Evolutionary conservation across 129 eudicot genomes (phyloP), one percentile per base, ranked within the genome.

Genomic region (Tagetes patula): DNA sequence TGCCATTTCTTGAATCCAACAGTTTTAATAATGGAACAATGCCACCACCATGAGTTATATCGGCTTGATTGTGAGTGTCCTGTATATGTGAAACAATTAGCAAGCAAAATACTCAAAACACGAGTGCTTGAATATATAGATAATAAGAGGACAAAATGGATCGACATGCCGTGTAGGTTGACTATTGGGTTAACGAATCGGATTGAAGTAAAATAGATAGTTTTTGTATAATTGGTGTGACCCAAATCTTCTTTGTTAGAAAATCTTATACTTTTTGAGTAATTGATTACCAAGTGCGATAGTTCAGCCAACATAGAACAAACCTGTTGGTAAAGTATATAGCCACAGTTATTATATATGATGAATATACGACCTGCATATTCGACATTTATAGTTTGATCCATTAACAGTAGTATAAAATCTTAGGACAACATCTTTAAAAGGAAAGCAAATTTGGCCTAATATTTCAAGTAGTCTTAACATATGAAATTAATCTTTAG

Each of bases 61-160:
- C 99, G 59, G 97, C 99, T 83, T 95, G 99, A 80, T 88, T 95
- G 81, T 95, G 97, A 12, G 88, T 65, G 68, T 95, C 99, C 99
- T 95, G 34, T 86, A 67, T 36, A 48, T 33, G 49, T 65, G 55
- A 36, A 62, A 31, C 65, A 13, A 61, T 54, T 46, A 77, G 77
- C 74, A 73, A 84, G 27, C 63, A 40, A 54, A 3, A 13, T 47
- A 38, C 52, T 14, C 0, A 48, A 49, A 64, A 74, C 75, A 42
- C 4, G 2, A 27, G n/a, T 14, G 7, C 48, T 67, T 34, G 37
- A 67, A 40, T 3, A 50, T 37, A 69, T 49, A 32, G 6, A 47
- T 68, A 60, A 62, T 10, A 33, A n/a, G 31, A 62, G 30, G 9
- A 20, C 27, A 13, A 62, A 38, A 62, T 13, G 31, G 31, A 32